phyloP scores from a whole-genome alignment of 148 eudicot genomes.

The Rhododendron kiyosumense region DNA sequence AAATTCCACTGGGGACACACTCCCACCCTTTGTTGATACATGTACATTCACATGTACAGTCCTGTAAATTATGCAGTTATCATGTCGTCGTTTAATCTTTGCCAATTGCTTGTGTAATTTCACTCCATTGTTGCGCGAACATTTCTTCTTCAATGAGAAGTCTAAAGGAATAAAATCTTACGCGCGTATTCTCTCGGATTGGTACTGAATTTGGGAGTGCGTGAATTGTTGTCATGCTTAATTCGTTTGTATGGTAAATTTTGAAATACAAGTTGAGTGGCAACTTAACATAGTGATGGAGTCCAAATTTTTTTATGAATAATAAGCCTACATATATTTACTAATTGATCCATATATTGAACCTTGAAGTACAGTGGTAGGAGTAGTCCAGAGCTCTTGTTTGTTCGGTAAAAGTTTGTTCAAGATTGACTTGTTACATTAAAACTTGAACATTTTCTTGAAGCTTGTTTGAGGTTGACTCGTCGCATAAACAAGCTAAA shows the following conservation, averaged over 20 bases:
- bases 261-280: no score
- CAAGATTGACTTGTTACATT: no score
- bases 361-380: no score
- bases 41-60: conserved; percentile 14
- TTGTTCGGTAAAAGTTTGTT: no score
- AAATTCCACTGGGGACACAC: not conserved
- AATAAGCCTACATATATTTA: no score
- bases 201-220: not conserved
- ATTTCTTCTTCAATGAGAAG: not conserved
- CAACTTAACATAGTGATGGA: no score
- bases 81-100: not conserved
- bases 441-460: no score
- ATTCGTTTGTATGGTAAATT: not conserved
- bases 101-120: not conserved
- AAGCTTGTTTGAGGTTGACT: no score
- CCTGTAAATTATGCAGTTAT: conserved; percentile 9
- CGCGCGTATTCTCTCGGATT: not conserved
- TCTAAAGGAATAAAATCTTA: not conserved
- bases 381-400: no score
- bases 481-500: not conserved
- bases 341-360: no score
- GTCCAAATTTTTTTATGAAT: no score
- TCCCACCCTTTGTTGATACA: conserved; percentile 20
- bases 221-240: not conserved
- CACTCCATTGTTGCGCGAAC: not conserved